A percentile compares a stretch with the other conserved stretches of the same genome.
phyloP scores from a whole-genome alignment of 1,284 basidiomycete genomes.

The Rhizoctonia solani region DNA sequence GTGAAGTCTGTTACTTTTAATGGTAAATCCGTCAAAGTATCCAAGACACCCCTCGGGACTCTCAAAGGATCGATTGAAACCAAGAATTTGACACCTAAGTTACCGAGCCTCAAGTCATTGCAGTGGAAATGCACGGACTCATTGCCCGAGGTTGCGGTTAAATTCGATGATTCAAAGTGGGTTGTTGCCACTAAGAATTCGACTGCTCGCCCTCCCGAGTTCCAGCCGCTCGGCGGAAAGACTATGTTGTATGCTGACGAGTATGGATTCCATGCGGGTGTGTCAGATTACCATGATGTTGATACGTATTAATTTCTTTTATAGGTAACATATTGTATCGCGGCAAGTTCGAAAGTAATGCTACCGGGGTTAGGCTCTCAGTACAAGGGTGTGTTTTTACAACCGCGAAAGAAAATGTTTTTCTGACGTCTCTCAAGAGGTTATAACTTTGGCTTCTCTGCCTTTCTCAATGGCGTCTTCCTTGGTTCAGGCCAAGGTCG shows the following conservation, averaged over 20 bases:
- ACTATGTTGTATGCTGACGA: constrained; percentile 50
- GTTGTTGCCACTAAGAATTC: constrained; percentile 50
- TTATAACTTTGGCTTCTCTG: constrained; percentile 52
- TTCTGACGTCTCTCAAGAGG: too few relatives aligned
- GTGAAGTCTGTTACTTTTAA: constrained; percentile 41
- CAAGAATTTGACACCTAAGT: constrained; percentile 37
- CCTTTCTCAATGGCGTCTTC: constrained; percentile 52
- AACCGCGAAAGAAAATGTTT: too few relatives aligned
- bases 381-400: constrained; percentile 54
- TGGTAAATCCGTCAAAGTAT: constrained; percentile 33
- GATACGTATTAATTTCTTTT: not conserved
- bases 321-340: constrained; percentile 48
- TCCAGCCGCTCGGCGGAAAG: constrained; percentile 49
- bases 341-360: constrained; percentile 51
- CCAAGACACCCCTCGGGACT: constrained; percentile 15
- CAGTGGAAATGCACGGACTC: constrained; percentile 52
- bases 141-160: constrained; percentile 49
- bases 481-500: constrained; percentile 52
- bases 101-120: constrained; percentile 47
- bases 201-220: constrained; percentile 47
- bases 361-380: constrained; percentile 50
- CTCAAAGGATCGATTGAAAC: constrained; percentile 36
- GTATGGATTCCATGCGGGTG: constrained; percentile 51
- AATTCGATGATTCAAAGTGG: constrained; percentile 51
- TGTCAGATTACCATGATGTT: not conserved